phyloP scores from a whole-genome alignment of 2,329 filamentous ascomycete genomes.

The Colletotrichum viniferum region DNA sequence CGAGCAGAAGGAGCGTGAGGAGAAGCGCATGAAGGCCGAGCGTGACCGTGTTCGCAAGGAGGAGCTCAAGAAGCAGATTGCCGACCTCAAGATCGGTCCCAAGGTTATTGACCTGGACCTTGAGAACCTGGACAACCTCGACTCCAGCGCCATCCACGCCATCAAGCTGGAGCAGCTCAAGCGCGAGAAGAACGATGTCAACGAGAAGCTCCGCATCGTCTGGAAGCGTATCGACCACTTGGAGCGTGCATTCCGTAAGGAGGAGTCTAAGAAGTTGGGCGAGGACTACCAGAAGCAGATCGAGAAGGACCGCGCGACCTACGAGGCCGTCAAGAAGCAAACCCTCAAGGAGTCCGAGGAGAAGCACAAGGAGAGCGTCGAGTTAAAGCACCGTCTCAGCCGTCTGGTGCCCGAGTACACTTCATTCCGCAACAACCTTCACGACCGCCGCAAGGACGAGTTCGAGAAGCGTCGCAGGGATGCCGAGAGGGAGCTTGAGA shows the following conservation, averaged over 20 bases:
- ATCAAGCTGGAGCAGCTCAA: constrained; percentile 96
- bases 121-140: constrained; percentile 82
- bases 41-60: constrained; percentile 88
- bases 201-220: constrained; percentile 87
- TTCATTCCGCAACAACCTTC: constrained; percentile 79
- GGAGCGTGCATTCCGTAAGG: constrained; percentile 94
- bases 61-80: constrained; percentile 90
- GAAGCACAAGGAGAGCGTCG: constrained; percentile 91
- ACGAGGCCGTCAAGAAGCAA: constrained; percentile 79
- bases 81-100: constrained; percentile 87
- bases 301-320: constrained; percentile 76
- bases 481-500: constrained; percentile 91
- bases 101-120: constrained; percentile 79
- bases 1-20: constrained; percentile 90
- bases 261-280: constrained; percentile 89
- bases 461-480: constrained; percentile 93
- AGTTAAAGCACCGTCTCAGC: constrained; percentile 89
- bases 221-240: constrained; percentile 96
- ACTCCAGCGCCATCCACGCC: constrained; percentile 87
- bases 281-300: constrained; percentile 86
- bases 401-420: constrained; percentile 87
- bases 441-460: constrained; percentile 87
- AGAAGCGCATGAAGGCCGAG: constrained; percentile 84
- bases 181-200: constrained; percentile 96
- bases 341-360: constrained; percentile 79